A percentile compares a stretch with the other conserved stretches of the same genome.
Conservation (phyloP, 176 grass and related monocot genomes). For the Saccharum spontaneum region DNA sequence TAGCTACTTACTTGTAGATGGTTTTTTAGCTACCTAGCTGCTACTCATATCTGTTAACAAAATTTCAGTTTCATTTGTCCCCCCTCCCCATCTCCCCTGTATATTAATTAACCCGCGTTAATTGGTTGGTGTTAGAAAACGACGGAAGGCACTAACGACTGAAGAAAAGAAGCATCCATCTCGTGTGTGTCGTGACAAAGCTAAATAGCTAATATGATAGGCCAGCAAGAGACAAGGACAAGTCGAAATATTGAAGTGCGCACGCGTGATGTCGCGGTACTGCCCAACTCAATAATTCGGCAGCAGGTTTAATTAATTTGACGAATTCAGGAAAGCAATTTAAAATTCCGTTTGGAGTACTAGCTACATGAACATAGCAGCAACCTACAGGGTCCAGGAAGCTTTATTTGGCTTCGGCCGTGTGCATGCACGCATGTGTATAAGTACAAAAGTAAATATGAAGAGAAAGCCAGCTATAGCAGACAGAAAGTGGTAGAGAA, state of each 20-base stretch:
- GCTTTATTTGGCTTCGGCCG: too few species aligned
- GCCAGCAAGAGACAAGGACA: background rate
- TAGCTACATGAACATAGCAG: too few species aligned
- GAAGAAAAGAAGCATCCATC: background rate
- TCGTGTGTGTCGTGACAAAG: conserved; percentile 18
- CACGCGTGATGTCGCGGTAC: background rate
- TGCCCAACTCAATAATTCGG: background rate
- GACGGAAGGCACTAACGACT: conserved; percentile 4
- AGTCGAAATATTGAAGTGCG: background rate
- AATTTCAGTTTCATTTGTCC: background rate
- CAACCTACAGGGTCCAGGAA: too few species aligned
- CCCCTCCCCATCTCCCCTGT: background rate
- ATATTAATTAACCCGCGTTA: background rate
- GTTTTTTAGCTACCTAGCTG: background rate
- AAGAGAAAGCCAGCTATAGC: too few species aligned
- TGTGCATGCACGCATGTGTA: too few species aligned
- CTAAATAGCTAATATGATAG: background rate
- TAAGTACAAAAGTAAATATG: too few species aligned
- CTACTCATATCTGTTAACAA: background rate
- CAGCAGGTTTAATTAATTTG: background rate
- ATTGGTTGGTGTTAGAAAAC: background rate
- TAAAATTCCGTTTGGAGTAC: background rate
- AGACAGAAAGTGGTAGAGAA: background rate
- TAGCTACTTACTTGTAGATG: background rate
- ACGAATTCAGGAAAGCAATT: background rate